Conservation (phyloP, 225 moss, liverwort and hornwort genomes). For the Lunularia cruciata region DNA sequence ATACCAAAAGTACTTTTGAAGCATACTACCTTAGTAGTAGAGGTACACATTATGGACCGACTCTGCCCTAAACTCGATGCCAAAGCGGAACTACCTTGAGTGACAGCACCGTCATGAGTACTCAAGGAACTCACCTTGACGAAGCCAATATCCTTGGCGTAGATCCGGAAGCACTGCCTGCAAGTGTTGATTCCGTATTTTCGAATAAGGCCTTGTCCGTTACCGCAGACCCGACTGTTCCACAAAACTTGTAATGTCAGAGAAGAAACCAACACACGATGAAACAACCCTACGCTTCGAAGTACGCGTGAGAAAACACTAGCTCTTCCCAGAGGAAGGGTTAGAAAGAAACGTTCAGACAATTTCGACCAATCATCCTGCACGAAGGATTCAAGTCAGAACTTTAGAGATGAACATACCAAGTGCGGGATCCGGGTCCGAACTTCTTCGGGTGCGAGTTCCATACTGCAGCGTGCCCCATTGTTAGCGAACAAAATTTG, state of each 20-base stretch:
- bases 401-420: slow-evolving; percentile 40
- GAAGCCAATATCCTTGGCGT: slow-evolving; percentile 63
- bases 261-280: not conserved
- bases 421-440: slow-evolving; percentile 69
- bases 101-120: not conserved
- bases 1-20: too few species aligned
- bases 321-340: too few species aligned
- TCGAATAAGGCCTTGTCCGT: slow-evolving; percentile 51
- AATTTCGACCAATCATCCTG: too few species aligned
- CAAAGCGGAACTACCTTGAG: not conserved
- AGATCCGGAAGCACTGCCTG: slow-evolving; percentile 55
- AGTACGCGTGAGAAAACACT: too few species aligned
- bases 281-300: too few species aligned
- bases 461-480: slow-evolving; percentile 84
- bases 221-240: slow-evolving; percentile 53
- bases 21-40: not conserved
- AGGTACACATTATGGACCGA: not conserved
- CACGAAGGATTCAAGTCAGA: too few species aligned
- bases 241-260: not conserved
- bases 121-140: slow-evolving; percentile 40
- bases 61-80: not conserved
- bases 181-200: slow-evolving; percentile 63
- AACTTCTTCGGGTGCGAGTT: slow-evolving; percentile 80
- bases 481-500: slow-evolving; percentile 3
- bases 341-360: too few species aligned